Conservation (phyloP, 164 flowering plant species). For the Hamamelis virginiana region DNA sequence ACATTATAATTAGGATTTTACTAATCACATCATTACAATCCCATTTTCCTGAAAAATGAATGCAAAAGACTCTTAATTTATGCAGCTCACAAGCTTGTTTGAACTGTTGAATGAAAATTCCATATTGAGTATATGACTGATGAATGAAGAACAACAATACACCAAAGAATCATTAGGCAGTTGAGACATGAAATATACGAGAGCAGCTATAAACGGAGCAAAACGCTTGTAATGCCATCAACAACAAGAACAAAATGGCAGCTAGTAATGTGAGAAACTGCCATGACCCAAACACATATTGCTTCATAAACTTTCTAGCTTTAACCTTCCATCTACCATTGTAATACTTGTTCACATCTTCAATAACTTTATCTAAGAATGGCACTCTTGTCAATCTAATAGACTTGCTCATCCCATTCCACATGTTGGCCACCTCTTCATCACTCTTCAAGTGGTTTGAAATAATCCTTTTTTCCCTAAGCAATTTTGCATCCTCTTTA, state of each 20-base stretch:
- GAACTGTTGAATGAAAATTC: too few species aligned
- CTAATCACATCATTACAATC: too few species aligned
- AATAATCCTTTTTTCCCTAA: constrained; percentile 56
- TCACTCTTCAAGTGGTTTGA: constrained; percentile 63
- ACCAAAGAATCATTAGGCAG: too few species aligned
- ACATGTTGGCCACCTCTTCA: constrained; percentile 52
- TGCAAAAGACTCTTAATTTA: too few species aligned
- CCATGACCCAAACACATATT: constrained; percentile 58
- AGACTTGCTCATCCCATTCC: constrained; percentile 79
- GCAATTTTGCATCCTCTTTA: constrained; percentile 51
- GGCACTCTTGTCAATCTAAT: constrained; percentile 59
- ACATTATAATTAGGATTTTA: too few species aligned
- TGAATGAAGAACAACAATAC: too few species aligned
- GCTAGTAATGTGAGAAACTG: constrained; percentile 48
- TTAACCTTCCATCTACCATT: constrained; percentile 48
- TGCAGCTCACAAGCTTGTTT: too few species aligned
- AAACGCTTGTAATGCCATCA: constrained; percentile 44
- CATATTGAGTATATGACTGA: too few species aligned
- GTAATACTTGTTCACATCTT: constrained; percentile 64
- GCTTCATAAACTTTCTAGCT: constrained; percentile 30
- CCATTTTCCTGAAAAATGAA: too few species aligned
- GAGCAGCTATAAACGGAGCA: constrained; percentile 46
- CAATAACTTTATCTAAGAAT: constrained; percentile 53
- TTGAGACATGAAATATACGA: constrained; percentile 13
- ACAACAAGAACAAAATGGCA: constrained; percentile 38